Evolutionary conservation across 495 filamentous ascomycete species (phyloP), one percentile per base, ranked within the genome.

Genomic region (Talaromyces trachyspermus): DNA sequence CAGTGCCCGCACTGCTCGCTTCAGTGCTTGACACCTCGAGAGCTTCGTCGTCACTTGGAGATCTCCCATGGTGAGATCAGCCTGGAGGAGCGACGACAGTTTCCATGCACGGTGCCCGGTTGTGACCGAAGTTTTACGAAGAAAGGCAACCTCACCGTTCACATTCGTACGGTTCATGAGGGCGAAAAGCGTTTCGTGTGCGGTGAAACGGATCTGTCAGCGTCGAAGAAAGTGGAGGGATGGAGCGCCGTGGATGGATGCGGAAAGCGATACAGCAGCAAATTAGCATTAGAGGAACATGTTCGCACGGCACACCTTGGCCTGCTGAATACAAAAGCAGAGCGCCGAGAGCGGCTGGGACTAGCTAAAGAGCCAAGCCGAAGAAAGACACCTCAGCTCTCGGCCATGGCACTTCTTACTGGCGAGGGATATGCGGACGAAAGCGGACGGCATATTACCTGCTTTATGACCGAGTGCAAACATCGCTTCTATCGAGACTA

Each of bases 221-320:
- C 59, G 0, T 72, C 74, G 7, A 75, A 73, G n/a, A 79, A 77
- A 35, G 64, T 89, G 1, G 58, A 58, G 4, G 66, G 68, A n/a
- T 91, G 86, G 84, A 67, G 78, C 47, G 30, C 17, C 15, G 76
- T 74, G 20, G 60, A 76, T 23, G 86, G 83, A 2, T 95, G 89
- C 54, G 84, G 81, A 0, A 72, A 76, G 42, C 69, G 69, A 14
- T 89, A 88, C 50, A 68, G 70, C 19, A 81, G 79, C 49, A 90
- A 89, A 59, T 66, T 74, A n/a, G 79, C 75, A 40, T 70, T 95
- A 0, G 85, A 89, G 63, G 84, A 88, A 38, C 89, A 95, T 52
- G 73, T 94, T 30, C 81, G 86, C 17, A 86, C 78, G 8, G 65
- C 81, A 0, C 89, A 95, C 60, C 57, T 92, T 27, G 80, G 80